Evolutionary conservation across 2,329 filamentous ascomycete genomes (phyloP).

Genomic region (Diaporthe citri): DNA sequence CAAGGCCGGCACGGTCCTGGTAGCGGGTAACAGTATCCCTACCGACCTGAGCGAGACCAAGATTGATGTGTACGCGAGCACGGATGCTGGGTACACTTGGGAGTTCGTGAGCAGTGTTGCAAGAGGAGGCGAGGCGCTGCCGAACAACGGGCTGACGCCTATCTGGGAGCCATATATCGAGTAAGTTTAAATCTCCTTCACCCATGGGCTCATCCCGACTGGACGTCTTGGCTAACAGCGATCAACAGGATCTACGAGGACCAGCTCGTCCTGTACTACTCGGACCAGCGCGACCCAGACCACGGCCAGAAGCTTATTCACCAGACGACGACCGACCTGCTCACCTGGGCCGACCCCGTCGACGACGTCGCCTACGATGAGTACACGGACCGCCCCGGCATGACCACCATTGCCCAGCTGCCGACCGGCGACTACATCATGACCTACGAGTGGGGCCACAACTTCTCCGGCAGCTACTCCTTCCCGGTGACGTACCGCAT

Average conservation of each 20-base stretch:
- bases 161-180: slow-evolving; percentile 81
- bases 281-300: slow-evolving; percentile 75
- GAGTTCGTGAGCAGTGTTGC: slow-evolving; percentile 76
- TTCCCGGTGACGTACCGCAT: slow-evolving; percentile 62
- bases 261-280: slow-evolving; percentile 76
- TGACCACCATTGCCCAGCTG: slow-evolving; percentile 73
- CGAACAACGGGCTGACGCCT: slow-evolving; percentile 74
- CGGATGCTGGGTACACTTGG: slow-evolving; percentile 73
- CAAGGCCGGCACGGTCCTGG: slow-evolving; percentile 72
- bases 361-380: slow-evolving; percentile 73
- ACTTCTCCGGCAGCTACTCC: slow-evolving; percentile 41
- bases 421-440: slow-evolving; percentile 72
- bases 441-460: slow-evolving; percentile 65
- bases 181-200: slow-evolving; percentile 34
- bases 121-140: slow-evolving; percentile 69
- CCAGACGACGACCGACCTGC: slow-evolving; percentile 70
- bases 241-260: slow-evolving; percentile 60
- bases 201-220: too few relatives aligned
- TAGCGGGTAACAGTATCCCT: slow-evolving; percentile 69
- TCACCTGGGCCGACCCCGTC: slow-evolving; percentile 69
- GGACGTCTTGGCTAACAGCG: not conserved
- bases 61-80: slow-evolving; percentile 77
- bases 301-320: slow-evolving; percentile 79
- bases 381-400: slow-evolving; percentile 75
- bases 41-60: slow-evolving; percentile 71